Evolutionary conservation across 768 basidiomycete species (phyloP).

Genomic region (Tricholoma hemisulphureum): DNA sequence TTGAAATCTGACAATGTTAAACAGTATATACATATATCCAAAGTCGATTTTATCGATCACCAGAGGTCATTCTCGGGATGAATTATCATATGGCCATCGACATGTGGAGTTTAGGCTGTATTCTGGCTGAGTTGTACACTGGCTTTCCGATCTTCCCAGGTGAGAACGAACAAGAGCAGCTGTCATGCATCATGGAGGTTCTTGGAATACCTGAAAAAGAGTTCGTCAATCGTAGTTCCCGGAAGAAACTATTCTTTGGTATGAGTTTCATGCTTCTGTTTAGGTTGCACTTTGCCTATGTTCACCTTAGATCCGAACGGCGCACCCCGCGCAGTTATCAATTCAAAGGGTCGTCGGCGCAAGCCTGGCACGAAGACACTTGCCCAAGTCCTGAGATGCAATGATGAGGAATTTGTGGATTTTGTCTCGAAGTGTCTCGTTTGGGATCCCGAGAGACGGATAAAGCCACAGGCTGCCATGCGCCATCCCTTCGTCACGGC

Average conservation of each 20-base stretch:
- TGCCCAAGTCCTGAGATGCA: conserved; percentile 83
- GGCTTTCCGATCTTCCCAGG: conserved; percentile 99
- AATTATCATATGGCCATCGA: conserved; percentile 99
- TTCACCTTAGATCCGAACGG: conserved; percentile 76
- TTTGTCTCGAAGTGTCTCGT: conserved; percentile 96
- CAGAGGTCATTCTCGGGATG: conserved; percentile 98
- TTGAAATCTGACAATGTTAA: background rate
- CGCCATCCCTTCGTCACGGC: conserved; percentile 86
- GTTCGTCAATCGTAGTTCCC: conserved; percentile 88
- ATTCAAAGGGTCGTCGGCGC: conserved; percentile 92
- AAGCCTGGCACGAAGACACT: conserved; percentile 90
- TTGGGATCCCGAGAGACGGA: conserved; percentile 95
- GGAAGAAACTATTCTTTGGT: conserved; percentile 97
- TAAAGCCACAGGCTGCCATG: conserved; percentile 91
- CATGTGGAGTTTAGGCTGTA: conserved; percentile 99
- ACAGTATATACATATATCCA: conserved; percentile 99
- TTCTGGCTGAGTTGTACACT: conserved; percentile 94
- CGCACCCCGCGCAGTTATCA: conserved; percentile 89
- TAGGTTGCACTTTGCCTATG: background rate
- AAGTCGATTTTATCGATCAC: conserved; percentile 99
- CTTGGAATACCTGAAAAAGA: conserved; percentile 95
- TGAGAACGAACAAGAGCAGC: conserved; percentile 97
- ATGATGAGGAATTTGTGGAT: conserved; percentile 94
- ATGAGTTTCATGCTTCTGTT: conserved; percentile 23
- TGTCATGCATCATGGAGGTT: conserved; percentile 99